Evolutionary conservation across 108 stramenopile species (phyloP).

Genomic region (Fistulifera pelliculosa): DNA sequence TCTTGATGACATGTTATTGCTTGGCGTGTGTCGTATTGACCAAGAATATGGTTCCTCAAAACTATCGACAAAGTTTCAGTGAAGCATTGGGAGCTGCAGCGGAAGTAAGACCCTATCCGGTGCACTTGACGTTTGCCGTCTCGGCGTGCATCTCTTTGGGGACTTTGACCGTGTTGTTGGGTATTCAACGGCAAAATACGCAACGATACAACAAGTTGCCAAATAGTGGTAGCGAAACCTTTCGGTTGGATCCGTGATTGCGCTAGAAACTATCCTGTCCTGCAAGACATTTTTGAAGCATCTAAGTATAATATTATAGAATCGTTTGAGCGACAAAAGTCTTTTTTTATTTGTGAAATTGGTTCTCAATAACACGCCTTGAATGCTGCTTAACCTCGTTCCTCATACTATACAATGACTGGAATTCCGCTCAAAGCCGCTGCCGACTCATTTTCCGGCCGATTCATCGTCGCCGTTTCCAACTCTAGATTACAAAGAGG

Average conservation of each 20-base stretch:
- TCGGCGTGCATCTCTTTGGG: constrained; percentile 38
- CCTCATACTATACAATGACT: neutral
- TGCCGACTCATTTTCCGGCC: neutral
- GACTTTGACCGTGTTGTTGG: constrained; percentile 49
- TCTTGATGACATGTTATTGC: constrained; percentile 58
- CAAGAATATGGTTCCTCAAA: constrained; percentile 53
- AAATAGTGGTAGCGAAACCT: neutral
- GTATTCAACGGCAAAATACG: constrained; percentile 65
- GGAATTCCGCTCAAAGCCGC: neutral
- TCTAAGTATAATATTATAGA: no score
- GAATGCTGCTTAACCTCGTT: no score
- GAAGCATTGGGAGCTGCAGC: constrained; percentile 34
- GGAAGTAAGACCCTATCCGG: constrained; percentile 35
- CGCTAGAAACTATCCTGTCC: no score
- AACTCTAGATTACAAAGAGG: constrained; percentile 84
- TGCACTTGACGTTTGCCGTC: constrained; percentile 41
- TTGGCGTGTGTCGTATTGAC: constrained; percentile 58
- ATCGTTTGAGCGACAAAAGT: no score
- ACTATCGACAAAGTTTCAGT: constrained; percentile 47
- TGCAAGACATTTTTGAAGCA: no score
- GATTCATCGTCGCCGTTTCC: constrained; percentile 9
- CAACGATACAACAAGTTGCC: constrained; percentile 22
- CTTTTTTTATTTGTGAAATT: no score
- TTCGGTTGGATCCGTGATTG: no score
- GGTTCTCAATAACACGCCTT: no score